Base-by-base conservation (phyloP, 805 yeast species). In the Vanderwaltozyma tropicalis region DNA sequence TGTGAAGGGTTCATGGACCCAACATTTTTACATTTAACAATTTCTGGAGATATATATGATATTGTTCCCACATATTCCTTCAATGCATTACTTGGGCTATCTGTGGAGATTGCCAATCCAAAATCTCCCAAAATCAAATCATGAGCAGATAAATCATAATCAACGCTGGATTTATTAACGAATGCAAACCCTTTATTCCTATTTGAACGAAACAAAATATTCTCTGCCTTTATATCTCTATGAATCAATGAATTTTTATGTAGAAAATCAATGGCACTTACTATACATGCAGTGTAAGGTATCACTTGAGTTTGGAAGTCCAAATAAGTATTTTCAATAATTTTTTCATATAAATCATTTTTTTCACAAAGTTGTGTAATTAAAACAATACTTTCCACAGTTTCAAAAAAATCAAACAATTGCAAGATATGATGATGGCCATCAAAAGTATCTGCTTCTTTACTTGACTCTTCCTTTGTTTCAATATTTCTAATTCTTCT, bases 11-110 rank as follows among this genome's bases (percentile, higher is more conserved):
- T 29, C 43, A 48, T 38, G 25, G 46, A 41, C 1, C 55, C 47
- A n/a, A 59, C 53, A 22, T 48, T 52, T 29, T 61, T 53, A 35
- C 70, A 62, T 13, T 63, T 55, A 38, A 73, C 63, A 29, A 81
- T 67, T 50, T 80, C 88, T 1, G 89, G 89, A 0, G 88, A 80
- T 71, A 80, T 74, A 56, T 80, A 80, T 16, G 83, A 77, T 6
- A 80, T 69, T 1, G 89, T 81, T 0, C 89, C 89, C 5, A 49
- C 80, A 67, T 28, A 76, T 59, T 41, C 80, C 65, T 43, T 64
- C 55, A 43, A 68, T 41, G 40, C 57, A 5, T 34, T 29, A 43
- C 46, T 58, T 50, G 47, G 62, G 52, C 31, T 43, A 37, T 20
- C 48, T 20, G 59, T 61, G 37, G 64, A 64, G 11, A 74, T 59